Conservation (phyloP, 2,329 filamentous ascomycete species). For the Calonectria hongkongensis region DNA sequence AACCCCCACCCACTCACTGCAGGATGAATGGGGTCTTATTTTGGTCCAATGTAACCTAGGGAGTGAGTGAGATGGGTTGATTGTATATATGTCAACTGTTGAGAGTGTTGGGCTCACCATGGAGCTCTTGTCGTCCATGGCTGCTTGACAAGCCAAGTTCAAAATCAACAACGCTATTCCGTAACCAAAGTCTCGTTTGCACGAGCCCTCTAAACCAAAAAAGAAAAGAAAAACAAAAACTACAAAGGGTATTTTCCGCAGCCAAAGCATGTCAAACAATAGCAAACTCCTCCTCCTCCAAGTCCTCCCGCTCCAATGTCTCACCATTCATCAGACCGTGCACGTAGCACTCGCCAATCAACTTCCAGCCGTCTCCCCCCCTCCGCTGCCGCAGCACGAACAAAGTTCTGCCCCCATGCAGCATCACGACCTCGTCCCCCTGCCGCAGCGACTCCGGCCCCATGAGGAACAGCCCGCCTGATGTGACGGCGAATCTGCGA, state of each 20-base stretch:
- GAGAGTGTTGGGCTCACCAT: background rate
- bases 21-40: background rate
- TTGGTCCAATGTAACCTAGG: background rate
- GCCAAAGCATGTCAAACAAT: constrained; percentile 47
- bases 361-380: constrained; percentile 47
- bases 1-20: background rate
- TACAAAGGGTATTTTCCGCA: constrained; percentile 13
- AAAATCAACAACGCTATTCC: background rate
- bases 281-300: constrained; percentile 56
- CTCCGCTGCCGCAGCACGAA: constrained; percentile 54
- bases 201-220: constrained; percentile 6
- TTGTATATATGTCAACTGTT: background rate
- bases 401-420: constrained; percentile 59
- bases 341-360: constrained; percentile 62
- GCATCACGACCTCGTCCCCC: constrained; percentile 57
- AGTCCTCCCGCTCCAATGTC: constrained; percentile 49
- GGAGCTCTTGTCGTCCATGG: background rate
- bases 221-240: background rate
- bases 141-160: background rate
- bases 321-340: constrained; percentile 62
- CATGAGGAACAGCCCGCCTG: constrained; percentile 57
- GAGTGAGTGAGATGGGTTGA: background rate
- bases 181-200: constrained; percentile 3
- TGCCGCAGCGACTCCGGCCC: constrained; percentile 56
- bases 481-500: constrained; percentile 58